Base-by-base conservation (phyloP, 495 filamentous ascomycete genomes). In the Rhypophila decipiens region DNA sequence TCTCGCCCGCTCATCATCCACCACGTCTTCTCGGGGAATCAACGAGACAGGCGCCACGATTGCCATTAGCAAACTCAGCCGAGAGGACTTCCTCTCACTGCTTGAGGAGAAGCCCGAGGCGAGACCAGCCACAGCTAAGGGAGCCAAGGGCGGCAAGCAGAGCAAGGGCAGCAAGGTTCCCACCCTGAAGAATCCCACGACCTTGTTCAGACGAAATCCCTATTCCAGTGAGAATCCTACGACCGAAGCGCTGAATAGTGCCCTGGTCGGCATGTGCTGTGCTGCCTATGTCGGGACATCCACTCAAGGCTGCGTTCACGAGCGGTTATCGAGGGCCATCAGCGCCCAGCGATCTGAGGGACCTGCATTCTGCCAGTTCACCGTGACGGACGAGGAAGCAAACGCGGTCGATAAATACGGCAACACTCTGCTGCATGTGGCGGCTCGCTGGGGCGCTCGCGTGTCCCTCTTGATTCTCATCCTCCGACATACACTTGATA, bases 391-490 rank as follows among this genome's bases (percentile, higher is more conserved):
- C 22, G 53, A 52, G 5, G 61, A 64, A 40, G 59, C 57, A 18
- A 64, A 64, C 39, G 46, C 49, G 44, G 50, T 51, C 12, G 61
- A 64, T 50, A 53, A 53, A 37, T 64, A 52, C 19, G 61, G 61
- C 39, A 64, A 64, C 59, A 49, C 57, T 23, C 50, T 64, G 27
- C 59, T 64, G 11, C 59, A 64, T 33, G 57, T 60, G 5, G 61
- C 61, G 8, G 61, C 61, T 7, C 38, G 61, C 8, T 64, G 61
- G 61, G 61, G 61, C 24, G 61, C 61, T 17, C 59, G 61, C 21
- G 54, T 64, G 1, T 62, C 59, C 1, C 46, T 64, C 13, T 46
- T 64, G 22, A 21, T 62, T 34, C 45, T 62, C 35, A 55, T 64
- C 21, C 46, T 62, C n/a, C 43, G 54, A n/a, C 59, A 55, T 47